A percentile compares a stretch with the other conserved stretches of the same genome.
phyloP scores from a whole-genome alignment of 768 basidiomycete species.

The Mycena galericulata region DNA sequence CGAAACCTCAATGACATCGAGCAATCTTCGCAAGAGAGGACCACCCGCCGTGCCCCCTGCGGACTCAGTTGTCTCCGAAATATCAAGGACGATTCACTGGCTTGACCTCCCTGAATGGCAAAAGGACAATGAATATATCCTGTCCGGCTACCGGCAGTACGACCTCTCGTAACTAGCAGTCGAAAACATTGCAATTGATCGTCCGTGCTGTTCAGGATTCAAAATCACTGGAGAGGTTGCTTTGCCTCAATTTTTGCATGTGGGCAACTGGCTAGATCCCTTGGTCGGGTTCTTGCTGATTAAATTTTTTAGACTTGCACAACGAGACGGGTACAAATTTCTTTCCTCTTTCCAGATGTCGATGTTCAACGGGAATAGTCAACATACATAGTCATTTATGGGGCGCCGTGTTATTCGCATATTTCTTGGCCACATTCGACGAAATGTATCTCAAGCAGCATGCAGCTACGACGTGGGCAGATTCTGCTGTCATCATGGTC shows the following conservation, averaged over 20 bases:
- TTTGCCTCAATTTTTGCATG: slow-evolving; percentile 74
- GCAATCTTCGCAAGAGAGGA: slow-evolving; percentile 4
- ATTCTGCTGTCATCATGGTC: slow-evolving; percentile 67
- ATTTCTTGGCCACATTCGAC: slow-evolving; percentile 66
- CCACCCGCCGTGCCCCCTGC: not conserved
- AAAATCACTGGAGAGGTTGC: slow-evolving; percentile 73
- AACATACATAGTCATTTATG: slow-evolving; percentile 89
- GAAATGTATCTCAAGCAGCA: slow-evolving; percentile 63
- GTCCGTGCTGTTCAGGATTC: slow-evolving; percentile 55
- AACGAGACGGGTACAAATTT: slow-evolving; percentile 75
- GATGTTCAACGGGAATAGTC: slow-evolving; percentile 55
- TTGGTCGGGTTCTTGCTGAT: slow-evolving; percentile 33
- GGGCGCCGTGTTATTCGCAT: slow-evolving; percentile 72
- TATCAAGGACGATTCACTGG: slow-evolving; percentile 58
- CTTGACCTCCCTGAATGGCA: slow-evolving; percentile 75
- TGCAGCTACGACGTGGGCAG: slow-evolving; percentile 68
- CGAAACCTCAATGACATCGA: not conserved
- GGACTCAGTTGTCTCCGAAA: not conserved
- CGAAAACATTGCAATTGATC: slow-evolving; percentile 12
- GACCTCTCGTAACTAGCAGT: slow-evolving; percentile 33
- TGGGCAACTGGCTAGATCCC: slow-evolving; percentile 50
- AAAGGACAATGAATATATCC: slow-evolving; percentile 79
- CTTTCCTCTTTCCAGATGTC: slow-evolving; percentile 27
- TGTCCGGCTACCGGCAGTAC: slow-evolving; percentile 77
- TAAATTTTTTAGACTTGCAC: slow-evolving; percentile 69